phyloP scores from a whole-genome alignment of 2,329 filamentous ascomycete genomes.

The Trichoderma pleuroti region DNA sequence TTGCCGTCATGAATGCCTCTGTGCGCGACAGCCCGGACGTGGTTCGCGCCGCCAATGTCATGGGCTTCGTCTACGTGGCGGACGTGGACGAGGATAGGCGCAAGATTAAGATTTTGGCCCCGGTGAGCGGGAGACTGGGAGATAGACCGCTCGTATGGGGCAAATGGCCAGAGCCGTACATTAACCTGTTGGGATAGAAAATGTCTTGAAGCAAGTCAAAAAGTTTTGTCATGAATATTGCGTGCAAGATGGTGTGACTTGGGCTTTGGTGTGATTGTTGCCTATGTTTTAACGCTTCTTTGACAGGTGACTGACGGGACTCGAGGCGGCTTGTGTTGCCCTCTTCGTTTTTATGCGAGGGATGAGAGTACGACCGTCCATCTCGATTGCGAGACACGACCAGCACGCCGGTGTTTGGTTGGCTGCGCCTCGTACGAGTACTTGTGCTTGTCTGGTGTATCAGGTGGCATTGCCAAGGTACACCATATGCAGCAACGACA shows the following conservation, averaged over 20 bases:
- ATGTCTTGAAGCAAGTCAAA: neutral
- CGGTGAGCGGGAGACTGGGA: conserved; percentile 77
- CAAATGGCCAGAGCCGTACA: conserved; percentile 79
- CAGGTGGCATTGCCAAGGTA: conserved; percentile 4
- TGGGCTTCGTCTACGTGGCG: conserved; percentile 90
- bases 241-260: neutral
- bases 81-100: conserved; percentile 84
- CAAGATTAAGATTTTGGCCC: conserved; percentile 76
- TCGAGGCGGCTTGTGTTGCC: neutral
- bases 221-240: neutral
- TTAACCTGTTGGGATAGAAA: conserved; percentile 63
- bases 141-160: conserved; percentile 79
- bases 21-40: conserved; percentile 65
- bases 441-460: neutral
- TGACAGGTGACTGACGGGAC: neutral
- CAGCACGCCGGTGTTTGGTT: neutral
- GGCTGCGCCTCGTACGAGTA: neutral
- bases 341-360: neutral
- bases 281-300: neutral
- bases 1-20: conserved; percentile 79
- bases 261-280: neutral
- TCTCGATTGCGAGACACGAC: neutral
- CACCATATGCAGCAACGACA: conserved; percentile 2
- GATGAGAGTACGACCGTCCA: neutral
- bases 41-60: conserved; percentile 76